phyloP scores from a whole-genome alignment of 106 monocot species.

The Dioscorea zingiberensis region DNA sequence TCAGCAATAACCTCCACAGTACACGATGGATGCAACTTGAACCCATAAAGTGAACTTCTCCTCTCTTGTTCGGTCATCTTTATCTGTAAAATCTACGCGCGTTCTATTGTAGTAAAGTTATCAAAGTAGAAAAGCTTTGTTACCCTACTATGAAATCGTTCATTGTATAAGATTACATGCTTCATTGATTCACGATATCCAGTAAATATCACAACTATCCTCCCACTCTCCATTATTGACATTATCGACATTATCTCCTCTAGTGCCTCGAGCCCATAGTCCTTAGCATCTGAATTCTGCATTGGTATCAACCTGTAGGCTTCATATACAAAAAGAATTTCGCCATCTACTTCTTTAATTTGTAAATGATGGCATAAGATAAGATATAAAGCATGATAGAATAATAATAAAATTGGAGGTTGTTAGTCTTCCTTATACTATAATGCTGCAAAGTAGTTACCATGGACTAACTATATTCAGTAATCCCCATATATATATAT shows the following conservation, averaged over 20 bases:
- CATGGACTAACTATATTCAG: too few relatives aligned
- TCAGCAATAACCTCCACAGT: conserved; percentile 37
- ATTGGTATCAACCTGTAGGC: conserved; percentile 92
- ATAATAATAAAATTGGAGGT: too few relatives aligned
- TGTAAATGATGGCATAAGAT: conserved; percentile 12
- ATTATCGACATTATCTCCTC: conserved; percentile 99
- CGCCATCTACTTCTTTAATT: conserved; percentile 89
- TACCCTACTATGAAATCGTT: conserved; percentile 85
- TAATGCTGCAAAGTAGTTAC: too few relatives aligned
- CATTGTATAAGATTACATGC: conserved; percentile 80
- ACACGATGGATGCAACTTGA: conserved; percentile 74
- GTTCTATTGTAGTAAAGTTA: conserved; percentile 61
- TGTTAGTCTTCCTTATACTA: too few relatives aligned
- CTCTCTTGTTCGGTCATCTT: conserved; percentile 59
- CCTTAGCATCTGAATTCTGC: conserved; percentile 91
- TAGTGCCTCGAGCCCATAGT: conserved; percentile 89
- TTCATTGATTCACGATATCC: conserved; percentile 93
- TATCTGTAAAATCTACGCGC: conserved; percentile 65
- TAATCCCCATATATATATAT: too few relatives aligned
- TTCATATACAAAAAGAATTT: conserved; percentile 91
- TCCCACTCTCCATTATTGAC: conserved; percentile 94
- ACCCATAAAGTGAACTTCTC: conserved; percentile 57
- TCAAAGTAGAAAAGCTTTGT: conserved; percentile 88
- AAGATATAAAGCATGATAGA: too few relatives aligned
- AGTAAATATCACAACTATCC: conserved; percentile 81